Base-by-base conservation (phyloP, 805 yeast species). In the Saccharomyces eubayanus region DNA sequence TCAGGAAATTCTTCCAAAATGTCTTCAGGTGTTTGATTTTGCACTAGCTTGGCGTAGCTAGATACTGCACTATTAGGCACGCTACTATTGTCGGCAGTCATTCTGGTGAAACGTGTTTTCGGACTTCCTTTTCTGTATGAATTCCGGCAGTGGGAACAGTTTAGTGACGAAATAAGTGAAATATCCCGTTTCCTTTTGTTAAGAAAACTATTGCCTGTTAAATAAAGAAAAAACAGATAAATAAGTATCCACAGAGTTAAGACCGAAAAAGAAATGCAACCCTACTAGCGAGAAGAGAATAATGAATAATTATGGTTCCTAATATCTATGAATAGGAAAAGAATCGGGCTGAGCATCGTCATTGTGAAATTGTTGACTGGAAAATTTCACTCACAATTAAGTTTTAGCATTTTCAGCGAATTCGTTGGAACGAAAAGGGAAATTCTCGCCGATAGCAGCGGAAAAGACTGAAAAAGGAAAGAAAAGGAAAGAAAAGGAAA, bases 1-100 rank as follows among this genome's bases (percentile, higher is more conserved):
- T 84, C 92, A 4, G 83, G 80, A 75, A 89, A 88, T 49, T 74
- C 69, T 5, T 62, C 63, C 55, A 85, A 68, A 50, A 88, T 83
- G 28, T 82, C 78, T 6, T 73, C 71, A 3, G 72, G 71, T 1
- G 71, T 59, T 43, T 86, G 72, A 28, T 75, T 63, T 55, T 80
- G 74, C n/a, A 85, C 91, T 43, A 83, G 71, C 50, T 75, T 62
- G 45, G 76, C 77, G 68, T 81, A 83, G 21, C 68, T 57, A 46
- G 67, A 57, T 47, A 55, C 65, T 50, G 51, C 45, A 36, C 43
- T 24, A 36, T 16, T 8, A 4, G 24, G 9, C 43, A 36, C 24
- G 12, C 43, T 36, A 16, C 20, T 36, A 21, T 16, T 36, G 43
- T 36, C 24, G 31, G 30, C 48, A 46, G 30, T 46, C 29, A 46